Percentiles rank a stretch among this genome's conserved stretches.
Evolutionary conservation across 192 early-diverging fungal species (phyloP).

Genomic region (Linnemannia exigua): DNA sequence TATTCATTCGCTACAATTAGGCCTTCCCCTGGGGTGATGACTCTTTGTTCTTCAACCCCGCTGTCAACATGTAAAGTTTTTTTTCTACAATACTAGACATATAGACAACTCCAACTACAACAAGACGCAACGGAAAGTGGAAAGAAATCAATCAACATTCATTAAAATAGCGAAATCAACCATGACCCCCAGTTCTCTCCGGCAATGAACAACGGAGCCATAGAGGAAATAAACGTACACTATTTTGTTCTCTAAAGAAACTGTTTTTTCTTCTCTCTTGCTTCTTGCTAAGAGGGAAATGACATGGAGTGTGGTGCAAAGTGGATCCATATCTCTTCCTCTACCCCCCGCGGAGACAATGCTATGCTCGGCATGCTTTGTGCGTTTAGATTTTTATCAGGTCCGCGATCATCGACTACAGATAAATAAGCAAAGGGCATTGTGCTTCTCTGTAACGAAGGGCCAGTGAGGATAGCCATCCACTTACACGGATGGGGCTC

Average conservation of each 20-base stretch:
- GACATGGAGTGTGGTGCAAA: no score
- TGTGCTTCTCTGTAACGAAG: neutral
- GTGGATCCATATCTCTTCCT: neutral
- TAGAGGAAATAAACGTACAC: slow-evolving; percentile 13
- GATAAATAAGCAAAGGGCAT: neutral
- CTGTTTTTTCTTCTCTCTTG: neutral
- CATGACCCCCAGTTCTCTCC: slow-evolving; percentile 4
- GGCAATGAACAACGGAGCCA: slow-evolving; percentile 15
- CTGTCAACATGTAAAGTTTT: slow-evolving; percentile 46
- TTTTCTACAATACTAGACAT: neutral
- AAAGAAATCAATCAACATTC: neutral
- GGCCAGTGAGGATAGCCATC: neutral
- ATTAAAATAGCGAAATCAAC: slow-evolving; percentile 9
- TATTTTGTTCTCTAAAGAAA: slow-evolving; percentile 7
- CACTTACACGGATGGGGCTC: neutral
- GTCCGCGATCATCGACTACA: neutral
- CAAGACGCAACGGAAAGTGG: neutral
- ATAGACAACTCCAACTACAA: slow-evolving; percentile 12
- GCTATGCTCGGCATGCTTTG: neutral
- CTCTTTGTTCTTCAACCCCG: slow-evolving; percentile 57
- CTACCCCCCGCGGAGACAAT: neutral
- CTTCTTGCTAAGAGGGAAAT: no score
- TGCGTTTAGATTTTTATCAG: neutral
- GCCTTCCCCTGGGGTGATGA: slow-evolving; percentile 59
- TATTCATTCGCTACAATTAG: slow-evolving; percentile 4